phyloP scores from a whole-genome alignment of 805 yeast species.

The Suhomyces vadensis region DNA sequence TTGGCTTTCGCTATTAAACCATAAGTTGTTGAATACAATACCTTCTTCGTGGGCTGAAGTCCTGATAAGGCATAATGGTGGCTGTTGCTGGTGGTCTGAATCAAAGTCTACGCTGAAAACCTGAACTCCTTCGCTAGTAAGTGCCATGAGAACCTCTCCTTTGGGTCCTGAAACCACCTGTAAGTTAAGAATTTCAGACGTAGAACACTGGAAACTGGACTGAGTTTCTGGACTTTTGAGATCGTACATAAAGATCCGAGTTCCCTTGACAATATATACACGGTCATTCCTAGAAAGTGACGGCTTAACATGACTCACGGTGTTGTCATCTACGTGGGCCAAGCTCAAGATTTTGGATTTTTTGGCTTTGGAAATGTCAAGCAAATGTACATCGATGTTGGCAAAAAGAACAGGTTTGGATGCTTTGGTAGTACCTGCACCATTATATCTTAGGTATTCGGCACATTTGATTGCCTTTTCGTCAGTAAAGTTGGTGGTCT shows the following conservation, averaged over 20 bases:
- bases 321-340: conserved; percentile 25
- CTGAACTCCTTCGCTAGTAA: conserved; percentile 32
- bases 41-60: conserved; percentile 16
- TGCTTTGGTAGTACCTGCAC: conserved; percentile 14
- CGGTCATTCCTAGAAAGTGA: conserved; percentile 31
- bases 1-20: conserved; percentile 27
- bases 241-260: conserved; percentile 34
- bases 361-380: conserved; percentile 24
- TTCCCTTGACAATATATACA: conserved; percentile 19
- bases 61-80: conserved; percentile 14
- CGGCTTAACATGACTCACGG: conserved; percentile 35
- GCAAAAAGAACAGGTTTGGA: conserved; percentile 11
- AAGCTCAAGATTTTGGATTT: conserved; percentile 10
- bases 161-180: conserved; percentile 19
- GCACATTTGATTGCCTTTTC: conserved; percentile 22
- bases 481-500: conserved; percentile 19
- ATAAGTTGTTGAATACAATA: conserved; percentile 24
- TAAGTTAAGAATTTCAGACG: conserved; percentile 27
- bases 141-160: conserved; percentile 27
- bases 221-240: conserved; percentile 25
- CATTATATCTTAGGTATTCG: conserved; percentile 16
- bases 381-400: conserved; percentile 28
- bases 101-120: conserved; percentile 24
- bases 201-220: conserved; percentile 33
- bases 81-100: conserved; percentile 6